Evolutionary conservation across 345 rosid genomes (phyloP).

Genomic region (Eucalyptus shirleyi): DNA sequence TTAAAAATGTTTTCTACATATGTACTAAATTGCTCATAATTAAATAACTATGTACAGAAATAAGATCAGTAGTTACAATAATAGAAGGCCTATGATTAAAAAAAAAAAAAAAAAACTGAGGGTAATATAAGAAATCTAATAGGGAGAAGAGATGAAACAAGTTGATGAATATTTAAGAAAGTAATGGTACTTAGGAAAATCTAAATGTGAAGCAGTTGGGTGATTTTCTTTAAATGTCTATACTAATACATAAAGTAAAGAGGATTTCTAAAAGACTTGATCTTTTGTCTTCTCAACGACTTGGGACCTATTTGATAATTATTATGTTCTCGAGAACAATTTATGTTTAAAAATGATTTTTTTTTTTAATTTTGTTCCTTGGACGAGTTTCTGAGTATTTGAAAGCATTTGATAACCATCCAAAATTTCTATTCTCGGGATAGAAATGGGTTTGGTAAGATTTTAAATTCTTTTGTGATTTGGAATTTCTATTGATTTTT

Average conservation of each 20-base stretch:
- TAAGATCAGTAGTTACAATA: no score
- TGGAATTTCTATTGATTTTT: no score
- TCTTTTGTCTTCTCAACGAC: no score
- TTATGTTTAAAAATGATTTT: no score
- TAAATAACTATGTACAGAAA: no score
- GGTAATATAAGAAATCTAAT: no score
- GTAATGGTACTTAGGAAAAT: neutral
- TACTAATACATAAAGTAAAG: neutral
- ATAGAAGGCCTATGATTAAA: no score
- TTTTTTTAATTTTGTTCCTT: no score
- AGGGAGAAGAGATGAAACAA: neutral
- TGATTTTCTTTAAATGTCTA: neutral
- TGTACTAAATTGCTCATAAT: no score
- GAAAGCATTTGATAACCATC: rapidly evolving
- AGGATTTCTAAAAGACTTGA: neutral
- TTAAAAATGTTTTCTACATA: no score
- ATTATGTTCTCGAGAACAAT: rapidly evolving
- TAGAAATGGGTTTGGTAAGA: no score
- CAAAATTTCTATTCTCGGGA: rapidly evolving
- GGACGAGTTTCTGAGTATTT: rapidly evolving
- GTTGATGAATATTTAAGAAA: neutral
- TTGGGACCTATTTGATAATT: rapidly evolving
- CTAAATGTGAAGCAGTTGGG: neutral
- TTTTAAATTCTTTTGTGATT: no score
- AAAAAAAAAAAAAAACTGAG: rapidly evolving